A percentile compares a stretch with the other conserved stretches of the same genome.
Conservation (phyloP, 2,329 filamentous ascomycete species). For the Geosmithia flava region DNA sequence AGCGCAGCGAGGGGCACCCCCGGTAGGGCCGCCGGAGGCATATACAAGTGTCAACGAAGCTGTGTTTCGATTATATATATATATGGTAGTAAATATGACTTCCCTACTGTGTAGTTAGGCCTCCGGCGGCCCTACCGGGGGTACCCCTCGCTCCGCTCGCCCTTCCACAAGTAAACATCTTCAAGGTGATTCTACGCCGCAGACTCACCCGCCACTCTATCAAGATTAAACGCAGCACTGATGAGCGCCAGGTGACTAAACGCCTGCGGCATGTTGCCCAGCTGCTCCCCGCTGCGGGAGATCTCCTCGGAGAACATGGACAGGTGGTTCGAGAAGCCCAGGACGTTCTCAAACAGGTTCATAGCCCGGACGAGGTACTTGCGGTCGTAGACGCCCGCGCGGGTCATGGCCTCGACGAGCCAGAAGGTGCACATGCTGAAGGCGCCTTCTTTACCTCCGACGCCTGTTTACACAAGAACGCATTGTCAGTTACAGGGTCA, state of each 20-base stretch:
- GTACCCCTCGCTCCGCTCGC: too few species aligned
- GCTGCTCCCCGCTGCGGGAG: constrained; percentile 59
- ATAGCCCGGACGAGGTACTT: constrained; percentile 50
- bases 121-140: not conserved
- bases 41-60: too few species aligned
- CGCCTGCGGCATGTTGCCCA: constrained; percentile 70
- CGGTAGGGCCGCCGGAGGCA: too few species aligned
- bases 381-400: constrained; percentile 52
- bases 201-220: constrained; percentile 26
- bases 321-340: constrained; percentile 64
- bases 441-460: constrained; percentile 62
- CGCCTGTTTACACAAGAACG: constrained; percentile 30
- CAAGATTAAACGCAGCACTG: constrained; percentile 66
- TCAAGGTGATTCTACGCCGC: too few species aligned
- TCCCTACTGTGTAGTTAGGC: too few species aligned
- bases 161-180: too few species aligned
- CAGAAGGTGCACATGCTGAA: constrained; percentile 79
- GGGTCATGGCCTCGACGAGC: constrained; percentile 67
- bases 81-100: too few species aligned
- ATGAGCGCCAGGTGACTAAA: constrained; percentile 68
- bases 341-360: constrained; percentile 66
- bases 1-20: too few species aligned
- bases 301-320: constrained; percentile 75
- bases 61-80: too few species aligned
- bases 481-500: too few species aligned